Conservation (phyloP, 129 eudicot species). For the Chrysanthemum seticuspe region DNA sequence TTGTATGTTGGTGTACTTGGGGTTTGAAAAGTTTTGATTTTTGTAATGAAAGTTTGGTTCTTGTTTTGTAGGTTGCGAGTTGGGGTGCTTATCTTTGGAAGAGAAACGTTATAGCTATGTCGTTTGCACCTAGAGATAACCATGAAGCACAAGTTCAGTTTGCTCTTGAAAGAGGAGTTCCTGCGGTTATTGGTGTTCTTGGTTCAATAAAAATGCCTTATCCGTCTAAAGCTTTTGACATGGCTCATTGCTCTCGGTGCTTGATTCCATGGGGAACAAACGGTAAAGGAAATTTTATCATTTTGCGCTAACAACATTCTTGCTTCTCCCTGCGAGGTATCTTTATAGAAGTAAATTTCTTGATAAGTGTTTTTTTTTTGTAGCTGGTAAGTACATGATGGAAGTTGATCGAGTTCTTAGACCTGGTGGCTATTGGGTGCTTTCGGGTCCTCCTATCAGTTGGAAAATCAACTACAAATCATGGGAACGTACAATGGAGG, state of each 20-base stretch:
- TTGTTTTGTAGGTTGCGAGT: constrained; percentile 22
- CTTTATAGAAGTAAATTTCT: background rate
- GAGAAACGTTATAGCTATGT: constrained; percentile 33
- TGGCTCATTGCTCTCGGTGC: constrained; percentile 33
- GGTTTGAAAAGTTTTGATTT: background rate
- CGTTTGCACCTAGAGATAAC: constrained; percentile 31
- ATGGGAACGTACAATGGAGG: constrained; percentile 32
- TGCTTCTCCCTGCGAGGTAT: too few relatives aligned
- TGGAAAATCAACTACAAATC: constrained; percentile 25
- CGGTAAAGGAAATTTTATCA: constrained; percentile 10
- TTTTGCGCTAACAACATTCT: too few relatives aligned
- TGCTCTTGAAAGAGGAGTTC: constrained; percentile 33
- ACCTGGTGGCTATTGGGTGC: constrained; percentile 35
- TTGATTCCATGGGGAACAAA: constrained; percentile 36
- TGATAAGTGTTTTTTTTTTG: background rate
- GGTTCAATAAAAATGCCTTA: constrained; percentile 26
- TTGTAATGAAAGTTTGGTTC: background rate
- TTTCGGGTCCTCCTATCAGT: constrained; percentile 29
- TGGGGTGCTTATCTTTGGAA: constrained; percentile 32
- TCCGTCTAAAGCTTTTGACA: constrained; percentile 32
- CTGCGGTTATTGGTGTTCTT: constrained; percentile 30
- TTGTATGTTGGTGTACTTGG: constrained; percentile 2
- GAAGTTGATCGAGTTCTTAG: constrained; percentile 34
- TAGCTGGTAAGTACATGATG: constrained; percentile 36
- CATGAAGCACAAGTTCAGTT: constrained; percentile 34